Base-by-base conservation (phyloP, 257 asterid genomes). In the Ilex asprella region DNA sequence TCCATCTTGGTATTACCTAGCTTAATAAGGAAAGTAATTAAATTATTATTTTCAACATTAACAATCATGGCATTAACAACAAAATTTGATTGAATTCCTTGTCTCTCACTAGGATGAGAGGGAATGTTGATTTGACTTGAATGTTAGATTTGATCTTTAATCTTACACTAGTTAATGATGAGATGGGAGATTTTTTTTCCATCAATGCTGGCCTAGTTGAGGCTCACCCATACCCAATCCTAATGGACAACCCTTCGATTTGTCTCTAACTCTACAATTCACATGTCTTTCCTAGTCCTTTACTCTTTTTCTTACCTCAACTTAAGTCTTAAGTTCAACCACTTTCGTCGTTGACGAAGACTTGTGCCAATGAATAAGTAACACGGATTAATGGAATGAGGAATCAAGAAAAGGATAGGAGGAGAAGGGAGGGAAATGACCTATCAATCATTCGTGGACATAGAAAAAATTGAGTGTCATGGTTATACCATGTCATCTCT, bases 391-490 rank as follows among this genome's bases (percentile, higher is more conserved):
- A 49, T 50, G 50, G 49, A 51, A 49, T 49, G 31, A 32, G 50
- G 9, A 35, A 62, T 62, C 67, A 62, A 62, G 67, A 62, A 59
- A 62, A 16, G 50, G 49, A 49, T 62, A 62, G 32, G 59, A 30
- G 58, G 35, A 62, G 27, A 1, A 1, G 27, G 27, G 27, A 21
- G 27, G 27, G 27, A 21, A 21, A 62, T 62, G 67, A 9, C 67
- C 67, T 51, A 62, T 62, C 51, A 62, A 62, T 62, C 59, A 50
- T 50, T 62, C 31, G 59, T 62, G 67, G 58, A 50, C 67, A 31
- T 50, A 21, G 1, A 21, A 21, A 21, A 21, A 0, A 21, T 21
- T 0, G 27, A 21, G 27, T 21, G 27, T 21, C 27, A 21, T 21
- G 27, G 27, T 21, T 21, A 21, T 21, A 21, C 1, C 27, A 21